A percentile compares a stretch with the other conserved stretches of the same genome.
Conservation (phyloP, 2,329 filamentous ascomycete species). For the Chaetomiaceae sp. region DNA sequence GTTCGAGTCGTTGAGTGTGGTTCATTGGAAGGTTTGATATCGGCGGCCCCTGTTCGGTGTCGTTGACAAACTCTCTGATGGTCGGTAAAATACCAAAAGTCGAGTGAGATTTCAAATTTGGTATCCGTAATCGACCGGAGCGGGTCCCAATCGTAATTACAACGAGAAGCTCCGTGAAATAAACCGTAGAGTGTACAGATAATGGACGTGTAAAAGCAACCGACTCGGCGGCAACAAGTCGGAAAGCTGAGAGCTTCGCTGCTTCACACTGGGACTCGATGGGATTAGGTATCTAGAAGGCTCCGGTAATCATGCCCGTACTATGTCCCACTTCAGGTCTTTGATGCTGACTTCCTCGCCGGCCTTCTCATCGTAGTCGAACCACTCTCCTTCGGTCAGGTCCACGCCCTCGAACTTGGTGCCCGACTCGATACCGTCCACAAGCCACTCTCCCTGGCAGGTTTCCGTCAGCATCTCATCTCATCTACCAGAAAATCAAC, state of each 20-base stretch:
- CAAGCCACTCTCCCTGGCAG: constrained; percentile 79
- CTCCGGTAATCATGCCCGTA: constrained; percentile 53
- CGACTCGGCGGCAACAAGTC: too few species aligned
- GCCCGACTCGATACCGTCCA: constrained; percentile 71
- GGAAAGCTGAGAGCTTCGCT: too few species aligned
- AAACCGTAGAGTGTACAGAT: too few species aligned
- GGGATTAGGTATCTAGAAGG: not conserved
- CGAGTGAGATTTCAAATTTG: too few species aligned
- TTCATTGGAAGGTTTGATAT: not conserved
- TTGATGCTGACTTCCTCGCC: constrained; percentile 90
- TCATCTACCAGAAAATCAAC: not conserved
- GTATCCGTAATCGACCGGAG: too few species aligned
- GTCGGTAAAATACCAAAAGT: too few species aligned
- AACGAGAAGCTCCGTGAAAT: too few species aligned
- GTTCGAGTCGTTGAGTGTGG: not conserved
- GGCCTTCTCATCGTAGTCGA: constrained; percentile 93
- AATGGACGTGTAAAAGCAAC: too few species aligned
- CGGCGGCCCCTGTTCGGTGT: too few species aligned
- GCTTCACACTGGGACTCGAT: too few species aligned
- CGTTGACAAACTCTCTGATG: too few species aligned
- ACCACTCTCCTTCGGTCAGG: constrained; percentile 89
- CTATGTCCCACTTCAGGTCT: constrained; percentile 81
- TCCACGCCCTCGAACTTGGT: constrained; percentile 82
- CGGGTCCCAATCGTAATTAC: too few species aligned
- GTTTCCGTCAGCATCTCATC: not conserved